Percentiles rank a stretch among this genome's conserved stretches.
Conservation (phyloP, 352 stramenopile genomes). For the Albugo laibachii region DNA sequence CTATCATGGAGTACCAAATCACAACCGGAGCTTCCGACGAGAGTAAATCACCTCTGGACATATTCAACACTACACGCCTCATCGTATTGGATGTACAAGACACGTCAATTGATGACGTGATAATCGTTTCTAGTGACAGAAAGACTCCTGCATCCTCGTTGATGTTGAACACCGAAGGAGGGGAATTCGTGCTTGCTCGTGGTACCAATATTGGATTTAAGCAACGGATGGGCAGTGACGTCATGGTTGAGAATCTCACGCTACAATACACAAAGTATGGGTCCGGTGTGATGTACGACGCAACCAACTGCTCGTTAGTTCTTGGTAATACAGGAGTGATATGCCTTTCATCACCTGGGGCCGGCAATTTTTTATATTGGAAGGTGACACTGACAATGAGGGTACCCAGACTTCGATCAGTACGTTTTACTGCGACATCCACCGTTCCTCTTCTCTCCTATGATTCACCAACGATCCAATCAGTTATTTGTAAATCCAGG, state of each 20-base stretch:
- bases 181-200: slow-evolving; percentile 15
- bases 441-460: slow-evolving; percentile 18
- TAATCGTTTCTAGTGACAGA: slow-evolving; percentile 1
- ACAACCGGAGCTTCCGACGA: slow-evolving; percentile 16
- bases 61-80: background rate
- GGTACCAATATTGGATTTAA: slow-evolving; percentile 39
- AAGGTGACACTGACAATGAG: slow-evolving; percentile 25
- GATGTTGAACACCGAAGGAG: slow-evolving; percentile 15
- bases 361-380: slow-evolving; percentile 25
- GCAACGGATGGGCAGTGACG: slow-evolving; percentile 15
- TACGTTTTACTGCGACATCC: slow-evolving; percentile 19
- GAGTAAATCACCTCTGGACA: slow-evolving; percentile 7
- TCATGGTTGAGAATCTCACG: slow-evolving; percentile 16
- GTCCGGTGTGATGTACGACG: slow-evolving; percentile 12
- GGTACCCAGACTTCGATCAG: slow-evolving; percentile 14
- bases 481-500: slow-evolving; percentile 11
- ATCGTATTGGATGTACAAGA: slow-evolving; percentile 9
- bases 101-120: slow-evolving; percentile 9
- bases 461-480: slow-evolving; percentile 9
- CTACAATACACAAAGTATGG: slow-evolving; percentile 26
- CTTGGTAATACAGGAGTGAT: slow-evolving; percentile 22
- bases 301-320: slow-evolving; percentile 19
- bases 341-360: slow-evolving; percentile 18
- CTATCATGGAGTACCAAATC: slow-evolving; percentile 19
- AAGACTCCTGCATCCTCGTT: background rate